Evolutionary conservation across 2,329 filamentous ascomycete species (phyloP).

Genomic region (Raffaelea albimanens): DNA sequence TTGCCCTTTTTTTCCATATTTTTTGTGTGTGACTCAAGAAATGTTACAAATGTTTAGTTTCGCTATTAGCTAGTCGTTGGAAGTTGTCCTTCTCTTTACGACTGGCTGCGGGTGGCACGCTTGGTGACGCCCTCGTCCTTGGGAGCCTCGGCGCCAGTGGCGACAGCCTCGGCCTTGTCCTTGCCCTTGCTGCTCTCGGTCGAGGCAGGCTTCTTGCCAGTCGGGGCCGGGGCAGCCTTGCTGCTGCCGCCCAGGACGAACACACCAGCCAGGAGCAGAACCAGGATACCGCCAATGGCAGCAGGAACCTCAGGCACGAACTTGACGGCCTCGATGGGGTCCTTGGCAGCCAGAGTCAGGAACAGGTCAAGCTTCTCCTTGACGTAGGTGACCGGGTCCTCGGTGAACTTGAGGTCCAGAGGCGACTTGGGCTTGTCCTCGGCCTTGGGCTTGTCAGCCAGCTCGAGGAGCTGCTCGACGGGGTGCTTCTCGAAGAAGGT

Average conservation of each 20-base stretch:
- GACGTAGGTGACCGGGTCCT: conserved; percentile 80
- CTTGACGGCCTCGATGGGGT: conserved; percentile 76
- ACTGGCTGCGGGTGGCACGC: conserved; percentile 46
- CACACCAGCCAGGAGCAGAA: conserved; percentile 59
- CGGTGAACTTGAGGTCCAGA: conserved; percentile 74
- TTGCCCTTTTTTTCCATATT: no score
- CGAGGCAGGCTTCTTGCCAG: conserved; percentile 60
- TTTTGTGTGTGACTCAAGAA: no score
- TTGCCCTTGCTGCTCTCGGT: conserved; percentile 51
- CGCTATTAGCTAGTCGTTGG: no score
- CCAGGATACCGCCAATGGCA: conserved; percentile 63
- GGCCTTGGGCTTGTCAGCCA: conserved; percentile 70
- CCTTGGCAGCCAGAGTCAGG: conserved; percentile 68
- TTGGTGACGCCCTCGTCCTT: conserved; percentile 60
- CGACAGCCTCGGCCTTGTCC: conserved; percentile 48
- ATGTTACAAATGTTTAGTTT: no score
- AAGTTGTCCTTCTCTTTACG: no score
- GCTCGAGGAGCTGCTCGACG: conserved; percentile 71
- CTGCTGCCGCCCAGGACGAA: conserved; percentile 44
- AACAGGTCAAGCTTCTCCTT: conserved; percentile 93
- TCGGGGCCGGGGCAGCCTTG: conserved; percentile 58
- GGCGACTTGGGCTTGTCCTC: conserved; percentile 58
- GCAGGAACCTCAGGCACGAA: conserved; percentile 87
- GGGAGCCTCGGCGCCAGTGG: conserved; percentile 59
- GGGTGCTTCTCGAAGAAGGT: conserved; percentile 83